phyloP scores from a whole-genome alignment of 257 asterid species.

The Nyctanthes arbortristis region DNA sequence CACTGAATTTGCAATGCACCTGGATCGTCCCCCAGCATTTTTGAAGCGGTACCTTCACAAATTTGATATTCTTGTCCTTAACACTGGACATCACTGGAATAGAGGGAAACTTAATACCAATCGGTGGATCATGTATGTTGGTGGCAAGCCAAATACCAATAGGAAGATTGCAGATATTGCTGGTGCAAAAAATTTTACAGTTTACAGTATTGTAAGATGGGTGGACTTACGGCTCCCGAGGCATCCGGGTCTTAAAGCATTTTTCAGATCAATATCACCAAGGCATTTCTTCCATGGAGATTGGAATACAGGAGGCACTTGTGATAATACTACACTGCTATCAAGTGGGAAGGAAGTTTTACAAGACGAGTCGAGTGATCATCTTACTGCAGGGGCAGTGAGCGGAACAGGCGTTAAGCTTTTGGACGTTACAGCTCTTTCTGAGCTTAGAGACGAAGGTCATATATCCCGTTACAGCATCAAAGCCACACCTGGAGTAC shows the following conservation, averaged over 20 bases:
- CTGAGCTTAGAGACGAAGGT: constrained; percentile 85
- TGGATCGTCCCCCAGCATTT: constrained; percentile 86
- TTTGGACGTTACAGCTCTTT: constrained; percentile 67
- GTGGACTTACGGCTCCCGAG: constrained; percentile 65
- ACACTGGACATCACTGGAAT: constrained; percentile 98
- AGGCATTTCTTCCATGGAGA: constrained; percentile 92
- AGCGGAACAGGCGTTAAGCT: constrained; percentile 60
- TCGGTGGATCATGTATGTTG: constrained; percentile 80
- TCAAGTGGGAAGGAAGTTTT: constrained; percentile 63
- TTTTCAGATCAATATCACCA: constrained; percentile 71
- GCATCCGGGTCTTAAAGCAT: constrained; percentile 67
- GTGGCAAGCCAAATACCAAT: constrained; percentile 63
- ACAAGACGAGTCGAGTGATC: constrained; percentile 67
- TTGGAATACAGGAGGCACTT: constrained; percentile 92
- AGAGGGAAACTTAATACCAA: constrained; percentile 80
- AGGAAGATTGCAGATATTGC: constrained; percentile 48
- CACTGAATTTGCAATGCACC: constrained; percentile 82
- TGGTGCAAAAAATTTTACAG: constrained; percentile 68
- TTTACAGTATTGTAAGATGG: constrained; percentile 70
- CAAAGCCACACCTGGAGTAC: constrained; percentile 70
- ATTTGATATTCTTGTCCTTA: constrained; percentile 70
- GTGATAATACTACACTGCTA: constrained; percentile 72
- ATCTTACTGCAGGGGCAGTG: constrained; percentile 67
- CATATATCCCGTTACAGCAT: constrained; percentile 85
- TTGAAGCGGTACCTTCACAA: constrained; percentile 55